These are phyloP conservation scores for Saturnispora quitensis DNA, from an alignment of 805 yeast genomes.

Conservation along the genomic window DNA sequence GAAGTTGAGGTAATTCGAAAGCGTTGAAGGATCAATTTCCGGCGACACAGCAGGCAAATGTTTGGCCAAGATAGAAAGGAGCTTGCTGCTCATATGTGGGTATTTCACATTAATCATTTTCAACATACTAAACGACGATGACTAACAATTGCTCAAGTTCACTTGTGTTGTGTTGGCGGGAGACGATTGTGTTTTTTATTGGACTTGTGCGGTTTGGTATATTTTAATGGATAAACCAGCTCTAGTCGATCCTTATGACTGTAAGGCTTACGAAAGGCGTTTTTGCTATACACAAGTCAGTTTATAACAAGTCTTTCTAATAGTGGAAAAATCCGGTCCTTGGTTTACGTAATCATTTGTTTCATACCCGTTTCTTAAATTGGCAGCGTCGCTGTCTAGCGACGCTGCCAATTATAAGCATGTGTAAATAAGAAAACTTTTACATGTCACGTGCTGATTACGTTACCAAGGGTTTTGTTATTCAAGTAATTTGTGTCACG, in stretches of 20 bases:
- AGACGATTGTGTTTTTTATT: no score
- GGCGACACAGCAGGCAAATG: constrained; percentile 36
- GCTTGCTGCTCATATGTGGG: constrained; percentile 21
- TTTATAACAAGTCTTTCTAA: no score
- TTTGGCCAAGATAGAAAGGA: constrained; percentile 19
- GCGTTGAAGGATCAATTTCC: constrained; percentile 67
- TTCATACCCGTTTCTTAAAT: background rate
- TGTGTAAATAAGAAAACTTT: no score
- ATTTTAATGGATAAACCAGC: no score
- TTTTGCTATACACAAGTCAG: background rate
- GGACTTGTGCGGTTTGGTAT: no score
- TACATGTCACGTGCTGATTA: background rate
- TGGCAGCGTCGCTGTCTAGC: background rate
- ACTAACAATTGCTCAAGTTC: background rate
- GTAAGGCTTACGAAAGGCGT: background rate
- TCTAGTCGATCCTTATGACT: background rate
- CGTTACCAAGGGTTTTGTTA: background rate
- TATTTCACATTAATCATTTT: constrained; percentile 11
- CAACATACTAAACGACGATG: background rate
- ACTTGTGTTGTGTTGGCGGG: no score
- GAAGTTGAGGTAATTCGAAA: constrained; percentile 59
- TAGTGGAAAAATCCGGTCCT: background rate
- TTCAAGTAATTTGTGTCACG: background rate
- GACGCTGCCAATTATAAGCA: no score
- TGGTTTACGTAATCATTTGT: background rate